phyloP scores from a whole-genome alignment of 1,284 basidiomycete genomes.

The Tilletia indica region DNA sequence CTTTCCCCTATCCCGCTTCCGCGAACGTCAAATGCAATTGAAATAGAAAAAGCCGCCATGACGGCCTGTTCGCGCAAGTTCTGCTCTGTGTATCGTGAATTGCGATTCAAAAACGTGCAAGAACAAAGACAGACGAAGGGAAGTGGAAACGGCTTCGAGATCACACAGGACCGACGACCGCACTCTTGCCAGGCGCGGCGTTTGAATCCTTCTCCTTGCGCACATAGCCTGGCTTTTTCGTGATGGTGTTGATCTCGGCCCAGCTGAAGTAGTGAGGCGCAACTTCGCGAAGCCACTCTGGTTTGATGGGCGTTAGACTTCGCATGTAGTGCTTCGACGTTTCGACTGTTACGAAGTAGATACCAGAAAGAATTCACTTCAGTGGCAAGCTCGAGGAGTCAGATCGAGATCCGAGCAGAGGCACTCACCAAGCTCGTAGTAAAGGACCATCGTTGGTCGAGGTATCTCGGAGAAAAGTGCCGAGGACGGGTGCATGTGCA shows the following conservation, averaged over 20 bases:
- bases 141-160: neutral
- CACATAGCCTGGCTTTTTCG: slow-evolving; percentile 15
- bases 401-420: neutral
- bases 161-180: slow-evolving; percentile 2
- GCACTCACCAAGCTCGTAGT: slow-evolving; percentile 72
- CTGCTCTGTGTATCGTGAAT: too few species aligned
- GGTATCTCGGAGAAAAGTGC: slow-evolving; percentile 93
- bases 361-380: neutral
- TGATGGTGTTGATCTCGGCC: slow-evolving; percentile 13
- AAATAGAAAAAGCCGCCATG: too few species aligned
- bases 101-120: too few species aligned
- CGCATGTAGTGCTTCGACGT: slow-evolving; percentile 66
- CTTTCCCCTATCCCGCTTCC: too few species aligned
- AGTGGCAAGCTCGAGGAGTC: neutral
- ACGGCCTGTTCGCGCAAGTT: too few species aligned
- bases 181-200: neutral
- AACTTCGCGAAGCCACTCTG: slow-evolving; percentile 83
- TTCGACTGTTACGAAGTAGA: slow-evolving; percentile 54
- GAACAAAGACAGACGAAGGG: too few species aligned
- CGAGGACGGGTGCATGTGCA: slow-evolving; percentile 93
- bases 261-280: slow-evolving; percentile 21
- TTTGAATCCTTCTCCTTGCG: slow-evolving; percentile 8
- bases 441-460: slow-evolving; percentile 78
- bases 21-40: too few species aligned
- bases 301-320: slow-evolving; percentile 96